phyloP scores from a whole-genome alignment of 805 yeast species.

The Candida bentonensis region DNA sequence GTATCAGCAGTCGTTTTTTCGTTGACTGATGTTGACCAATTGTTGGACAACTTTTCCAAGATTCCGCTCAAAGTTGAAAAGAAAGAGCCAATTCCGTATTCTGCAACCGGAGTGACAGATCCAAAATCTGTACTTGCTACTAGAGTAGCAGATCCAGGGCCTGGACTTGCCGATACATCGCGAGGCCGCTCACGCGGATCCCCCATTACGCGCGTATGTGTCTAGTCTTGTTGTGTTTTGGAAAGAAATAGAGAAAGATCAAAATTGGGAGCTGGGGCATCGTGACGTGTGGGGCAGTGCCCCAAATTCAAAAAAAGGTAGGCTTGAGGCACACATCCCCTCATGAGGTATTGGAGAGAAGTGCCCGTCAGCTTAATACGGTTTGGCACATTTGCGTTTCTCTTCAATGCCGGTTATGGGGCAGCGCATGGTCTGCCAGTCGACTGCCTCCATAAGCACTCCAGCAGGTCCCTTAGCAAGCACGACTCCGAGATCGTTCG shows the following conservation, averaged over 20 bases:
- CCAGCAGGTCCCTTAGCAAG: conserved; percentile 69
- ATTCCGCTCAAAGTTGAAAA: no score
- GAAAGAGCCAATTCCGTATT: no score
- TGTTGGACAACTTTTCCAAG: no score
- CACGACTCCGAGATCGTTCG: conserved; percentile 86
- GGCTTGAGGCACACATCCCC: background rate
- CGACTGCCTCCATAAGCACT: conserved; percentile 69
- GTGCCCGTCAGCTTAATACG: conserved; percentile 29
- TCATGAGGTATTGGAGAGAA: background rate
- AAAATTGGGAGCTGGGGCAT: background rate
- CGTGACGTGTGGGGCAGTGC: background rate
- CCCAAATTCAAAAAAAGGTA: background rate
- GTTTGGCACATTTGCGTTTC: conserved; percentile 83
- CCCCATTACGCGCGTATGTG: background rate
- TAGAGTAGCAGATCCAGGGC: no score
- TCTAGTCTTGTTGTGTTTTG: background rate
- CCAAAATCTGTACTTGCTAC: no score
- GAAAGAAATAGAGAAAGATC: background rate
- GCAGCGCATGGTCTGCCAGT: conserved; percentile 91
- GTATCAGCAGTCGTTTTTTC: no score
- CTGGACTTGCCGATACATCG: no score
- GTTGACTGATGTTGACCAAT: no score
- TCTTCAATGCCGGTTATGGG: conserved; percentile 63
- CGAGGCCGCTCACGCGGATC: conserved; percentile 14
- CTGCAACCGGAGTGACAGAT: no score